Conservation (phyloP, 2,329 filamentous ascomycete genomes). For the Ophiostoma montium region DNA sequence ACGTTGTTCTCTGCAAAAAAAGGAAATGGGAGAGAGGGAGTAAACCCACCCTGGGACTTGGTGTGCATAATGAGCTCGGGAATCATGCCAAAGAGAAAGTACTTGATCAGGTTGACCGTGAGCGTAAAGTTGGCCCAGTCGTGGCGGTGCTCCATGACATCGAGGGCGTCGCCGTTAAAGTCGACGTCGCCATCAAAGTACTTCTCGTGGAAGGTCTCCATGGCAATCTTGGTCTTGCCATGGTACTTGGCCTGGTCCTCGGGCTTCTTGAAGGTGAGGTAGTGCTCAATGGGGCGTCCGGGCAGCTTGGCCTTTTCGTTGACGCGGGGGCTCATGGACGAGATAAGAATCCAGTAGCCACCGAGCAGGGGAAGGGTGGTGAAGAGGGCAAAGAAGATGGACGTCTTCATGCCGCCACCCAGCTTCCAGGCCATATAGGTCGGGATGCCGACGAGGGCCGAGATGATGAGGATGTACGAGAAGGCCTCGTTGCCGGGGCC, state of each 20-base stretch:
- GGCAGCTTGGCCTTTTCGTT: conserved; percentile 85
- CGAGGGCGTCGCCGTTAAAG: conserved; percentile 85
- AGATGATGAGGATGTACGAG: conserved; percentile 66
- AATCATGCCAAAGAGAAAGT: conserved; percentile 14
- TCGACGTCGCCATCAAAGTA: conserved; percentile 93
- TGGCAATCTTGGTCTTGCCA: conserved; percentile 67
- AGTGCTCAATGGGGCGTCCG: conserved; percentile 78
- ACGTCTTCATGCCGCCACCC: conserved; percentile 74
- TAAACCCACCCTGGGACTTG: conserved; percentile 12
- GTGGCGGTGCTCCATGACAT: conserved; percentile 84
- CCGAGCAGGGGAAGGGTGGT: conserved; percentile 66
- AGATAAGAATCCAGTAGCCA: conserved; percentile 69
- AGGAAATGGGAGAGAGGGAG: not conserved
- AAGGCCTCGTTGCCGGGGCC: conserved; percentile 72
- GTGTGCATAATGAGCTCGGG: conserved; percentile 15
- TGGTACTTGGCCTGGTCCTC: conserved; percentile 51
- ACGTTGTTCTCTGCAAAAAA: no score
- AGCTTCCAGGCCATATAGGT: conserved; percentile 72
- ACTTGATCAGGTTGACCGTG: conserved; percentile 12
- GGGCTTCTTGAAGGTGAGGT: conserved; percentile 68
- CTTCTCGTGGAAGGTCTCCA: conserved; percentile 95
- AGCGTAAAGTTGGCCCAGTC: conserved; percentile 73
- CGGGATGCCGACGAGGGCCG: conserved; percentile 56
- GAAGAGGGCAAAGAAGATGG: conserved; percentile 72
- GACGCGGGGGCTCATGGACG: conserved; percentile 70